Base-by-base conservation (phyloP, 352 stramenopile species). In the Pythium utonaiense region DNA sequence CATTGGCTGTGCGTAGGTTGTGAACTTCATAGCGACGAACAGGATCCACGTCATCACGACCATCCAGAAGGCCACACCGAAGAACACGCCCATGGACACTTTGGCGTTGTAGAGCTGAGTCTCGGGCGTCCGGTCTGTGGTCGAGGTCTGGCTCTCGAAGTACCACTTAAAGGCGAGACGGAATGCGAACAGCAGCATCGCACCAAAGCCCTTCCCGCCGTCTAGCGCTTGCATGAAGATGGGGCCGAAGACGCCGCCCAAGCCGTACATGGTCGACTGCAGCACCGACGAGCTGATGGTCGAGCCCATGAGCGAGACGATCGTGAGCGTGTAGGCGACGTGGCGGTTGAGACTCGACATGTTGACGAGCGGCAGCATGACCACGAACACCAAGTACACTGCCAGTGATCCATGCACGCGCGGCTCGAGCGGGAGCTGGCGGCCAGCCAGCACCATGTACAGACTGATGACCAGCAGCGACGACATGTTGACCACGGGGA, bases 401-500 rank as follows among this genome's bases (percentile, higher is more conserved):
- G 66, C 72, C 41, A 91, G 51, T 3, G 80, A 84, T 7, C 66
- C 68, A 48, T 86, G 66, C 69, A 93, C 83, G 19, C 83, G 70
- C 22, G 56, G 53, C 47, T 86, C 69, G 30, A 93, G 66, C 28
- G 76, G 73, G 57, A 89, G 53, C 54, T 90, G 79, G 0, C 83
- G 76, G 9, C 83, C 83, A 2, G 75, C 74, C 49, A 93, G 68
- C 45, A 93, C 74, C 83, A 93, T 93, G 65, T 89, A 93, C 6
- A 93, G 65, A 47, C 67, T 88, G 55, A 91, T 84, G 4, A 91
- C 69, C 7, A 93, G 66, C 53, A 93, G 66, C 44, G 83, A 86
- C 33, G 83, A 93, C 83, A 93, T 93, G 66, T 90, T 93, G 64
- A 91, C 74, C 25, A 93, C 80, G 3, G 83, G 83, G 59, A 93